A percentile compares a stretch with the other conserved stretches of the same genome.
phyloP scores from a whole-genome alignment of 352 stramenopile genomes.

The Elongisporangium undulatum region DNA sequence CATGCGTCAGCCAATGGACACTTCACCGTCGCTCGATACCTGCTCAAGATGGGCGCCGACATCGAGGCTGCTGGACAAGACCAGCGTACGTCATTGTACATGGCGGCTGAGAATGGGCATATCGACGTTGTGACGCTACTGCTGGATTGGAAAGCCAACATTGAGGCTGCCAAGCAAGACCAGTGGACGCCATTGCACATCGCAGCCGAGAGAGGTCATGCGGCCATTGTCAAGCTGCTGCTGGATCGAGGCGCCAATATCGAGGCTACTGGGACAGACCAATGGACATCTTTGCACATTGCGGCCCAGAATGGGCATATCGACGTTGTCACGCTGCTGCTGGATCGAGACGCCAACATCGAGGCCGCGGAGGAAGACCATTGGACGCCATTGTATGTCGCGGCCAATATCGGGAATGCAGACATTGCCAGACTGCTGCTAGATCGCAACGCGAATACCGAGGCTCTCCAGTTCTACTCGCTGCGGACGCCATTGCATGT shows the following conservation, averaged over 20 bases:
- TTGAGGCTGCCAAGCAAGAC: neutral
- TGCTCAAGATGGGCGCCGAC: neutral
- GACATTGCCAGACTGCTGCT: neutral
- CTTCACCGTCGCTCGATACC: neutral
- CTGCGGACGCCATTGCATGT: neutral
- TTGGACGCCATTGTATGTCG: neutral
- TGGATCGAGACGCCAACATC: neutral
- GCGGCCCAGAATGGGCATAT: neutral
- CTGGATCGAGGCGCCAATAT: neutral
- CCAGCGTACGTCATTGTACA: neutral
- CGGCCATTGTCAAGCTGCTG: neutral
- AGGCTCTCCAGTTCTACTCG: neutral
- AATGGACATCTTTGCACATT: neutral
- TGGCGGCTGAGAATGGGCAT: neutral
- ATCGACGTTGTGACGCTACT: neutral
- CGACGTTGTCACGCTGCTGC: neutral
- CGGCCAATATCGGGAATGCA: neutral
- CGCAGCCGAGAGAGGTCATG: neutral
- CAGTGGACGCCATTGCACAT: neutral
- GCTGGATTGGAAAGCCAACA: neutral
- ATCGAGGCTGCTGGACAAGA: neutral
- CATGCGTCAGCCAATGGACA: neutral
- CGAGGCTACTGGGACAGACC: neutral
- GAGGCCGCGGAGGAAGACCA: neutral
- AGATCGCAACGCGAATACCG: neutral